Evolutionary conservation across 139 green algal genomes (phyloP).

Genomic region (Trebouxia sp.): DNA sequence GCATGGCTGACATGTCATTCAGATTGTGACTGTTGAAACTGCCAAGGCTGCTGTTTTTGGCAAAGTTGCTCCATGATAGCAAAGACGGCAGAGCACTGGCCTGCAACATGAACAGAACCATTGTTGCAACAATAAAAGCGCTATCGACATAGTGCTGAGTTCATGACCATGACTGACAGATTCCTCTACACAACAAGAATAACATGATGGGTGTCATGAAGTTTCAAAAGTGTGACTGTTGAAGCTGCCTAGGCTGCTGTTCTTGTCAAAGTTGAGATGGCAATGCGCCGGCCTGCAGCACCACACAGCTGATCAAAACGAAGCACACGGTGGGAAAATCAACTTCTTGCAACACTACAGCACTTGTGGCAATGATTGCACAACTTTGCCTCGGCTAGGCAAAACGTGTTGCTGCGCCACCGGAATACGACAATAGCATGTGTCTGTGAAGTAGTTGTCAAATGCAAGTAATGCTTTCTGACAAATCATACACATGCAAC

Average conservation of each 20-base stretch:
- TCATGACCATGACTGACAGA: not conserved
- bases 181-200: no score
- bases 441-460: not conserved
- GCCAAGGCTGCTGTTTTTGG: constrained; percentile 4
- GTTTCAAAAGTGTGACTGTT: no score
- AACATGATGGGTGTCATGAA: no score
- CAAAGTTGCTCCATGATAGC: not conserved
- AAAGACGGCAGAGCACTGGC: not conserved
- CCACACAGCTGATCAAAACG: no score
- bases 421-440: not conserved
- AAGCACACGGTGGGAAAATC: no score
- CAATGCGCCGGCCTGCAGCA: no score
- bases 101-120: not conserved
- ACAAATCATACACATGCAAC: not conserved
- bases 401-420: not conserved
- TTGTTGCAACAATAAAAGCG: not conserved
- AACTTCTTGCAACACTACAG: no score
- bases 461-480: not conserved
- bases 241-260: no score
- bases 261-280: no score
- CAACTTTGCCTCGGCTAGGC: no score
- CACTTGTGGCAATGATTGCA: no score
- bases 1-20: not conserved
- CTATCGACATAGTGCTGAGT: no score
- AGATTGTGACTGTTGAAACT: not conserved